A percentile compares a stretch with the other conserved stretches of the same genome.
Conservation (phyloP, 1,284 basidiomycete species). For the Moesziomyces globuligerus region DNA sequence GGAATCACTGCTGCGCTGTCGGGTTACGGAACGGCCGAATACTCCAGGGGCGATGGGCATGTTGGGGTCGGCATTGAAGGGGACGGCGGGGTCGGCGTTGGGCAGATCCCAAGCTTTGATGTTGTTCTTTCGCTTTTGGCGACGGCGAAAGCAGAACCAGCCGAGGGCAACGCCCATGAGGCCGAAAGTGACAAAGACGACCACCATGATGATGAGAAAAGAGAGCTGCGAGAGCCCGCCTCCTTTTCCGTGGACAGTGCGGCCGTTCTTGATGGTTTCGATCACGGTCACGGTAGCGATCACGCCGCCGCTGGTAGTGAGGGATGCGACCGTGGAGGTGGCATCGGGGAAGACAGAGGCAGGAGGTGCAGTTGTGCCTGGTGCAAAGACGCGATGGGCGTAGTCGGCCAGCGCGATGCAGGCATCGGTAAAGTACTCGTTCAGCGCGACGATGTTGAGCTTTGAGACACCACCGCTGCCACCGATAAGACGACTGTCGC, state of each 20-base stretch:
- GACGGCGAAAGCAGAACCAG: conserved; percentile 46
- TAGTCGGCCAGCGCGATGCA: conserved; percentile 22
- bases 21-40: conserved; percentile 27
- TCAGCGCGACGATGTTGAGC: conserved; percentile 39
- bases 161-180: conserved; percentile 30
- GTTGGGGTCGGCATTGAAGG: conserved; percentile 37
- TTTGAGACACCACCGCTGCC: conserved; percentile 42
- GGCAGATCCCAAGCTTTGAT: conserved; percentile 46
- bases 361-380: conserved; percentile 24
- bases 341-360: conserved; percentile 46
- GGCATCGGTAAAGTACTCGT: conserved; percentile 34
- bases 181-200: conserved; percentile 23
- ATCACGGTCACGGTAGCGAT: conserved; percentile 42
- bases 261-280: conserved; percentile 43
- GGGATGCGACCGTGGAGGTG: conserved; percentile 35
- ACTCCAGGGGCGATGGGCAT: conserved; percentile 43
- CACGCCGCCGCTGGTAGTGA: conserved; percentile 39
- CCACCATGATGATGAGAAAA: conserved; percentile 35
- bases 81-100: conserved; percentile 32
- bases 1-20: conserved; percentile 11
- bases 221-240: conserved; percentile 14
- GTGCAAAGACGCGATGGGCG: conserved; percentile 24
- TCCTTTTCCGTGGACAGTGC: conserved; percentile 6
- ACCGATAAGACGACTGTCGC: conserved; percentile 22
- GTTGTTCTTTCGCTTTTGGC: conserved; percentile 29